phyloP scores from a whole-genome alignment of 768 basidiomycete genomes.

The Leucocoprinus leucothites region DNA sequence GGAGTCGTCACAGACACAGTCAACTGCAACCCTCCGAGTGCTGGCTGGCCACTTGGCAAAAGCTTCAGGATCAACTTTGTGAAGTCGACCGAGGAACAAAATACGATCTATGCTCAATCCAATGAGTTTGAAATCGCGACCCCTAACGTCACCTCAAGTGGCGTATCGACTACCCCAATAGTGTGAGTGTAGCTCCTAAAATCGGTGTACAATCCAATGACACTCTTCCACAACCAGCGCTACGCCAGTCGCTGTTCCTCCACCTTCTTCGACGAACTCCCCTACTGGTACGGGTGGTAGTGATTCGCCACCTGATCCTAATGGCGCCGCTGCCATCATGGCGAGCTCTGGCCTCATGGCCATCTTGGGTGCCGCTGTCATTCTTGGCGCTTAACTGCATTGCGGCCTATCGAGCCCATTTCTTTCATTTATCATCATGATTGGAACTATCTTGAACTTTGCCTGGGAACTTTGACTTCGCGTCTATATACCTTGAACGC shows the following conservation, averaged over 20 bases:
- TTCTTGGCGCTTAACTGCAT: conserved; percentile 1
- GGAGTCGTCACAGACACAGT: conserved; percentile 35
- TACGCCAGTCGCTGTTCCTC: conserved; percentile 1
- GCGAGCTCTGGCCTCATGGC: conserved; percentile 25
- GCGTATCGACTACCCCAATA: conserved; percentile 10
- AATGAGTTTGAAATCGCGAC: conserved; percentile 46
- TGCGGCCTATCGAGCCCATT: not conserved
- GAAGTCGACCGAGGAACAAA: conserved; percentile 38
- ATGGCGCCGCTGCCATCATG: conserved; percentile 19
- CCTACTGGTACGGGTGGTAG: conserved; percentile 16
- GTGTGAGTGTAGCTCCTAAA: conserved; percentile 19
- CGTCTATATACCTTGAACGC: not conserved
- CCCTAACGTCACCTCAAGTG: conserved; percentile 19
- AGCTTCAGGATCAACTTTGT: conserved; percentile 76
- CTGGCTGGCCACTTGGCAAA: conserved; percentile 61
- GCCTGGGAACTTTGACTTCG: not conserved
- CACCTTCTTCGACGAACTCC: conserved; percentile 13
- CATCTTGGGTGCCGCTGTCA: conserved; percentile 23
- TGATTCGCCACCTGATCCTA: conserved; percentile 19
- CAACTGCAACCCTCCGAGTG: conserved; percentile 50
- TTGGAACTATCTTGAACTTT: conserved; percentile 5
- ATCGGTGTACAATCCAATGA: not conserved
- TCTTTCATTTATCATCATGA: not conserved
- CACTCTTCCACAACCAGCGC: conserved; percentile 6
- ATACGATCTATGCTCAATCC: conserved; percentile 71